Conservation (phyloP, 805 yeast genomes). For the Ogataea paradorogensis region DNA sequence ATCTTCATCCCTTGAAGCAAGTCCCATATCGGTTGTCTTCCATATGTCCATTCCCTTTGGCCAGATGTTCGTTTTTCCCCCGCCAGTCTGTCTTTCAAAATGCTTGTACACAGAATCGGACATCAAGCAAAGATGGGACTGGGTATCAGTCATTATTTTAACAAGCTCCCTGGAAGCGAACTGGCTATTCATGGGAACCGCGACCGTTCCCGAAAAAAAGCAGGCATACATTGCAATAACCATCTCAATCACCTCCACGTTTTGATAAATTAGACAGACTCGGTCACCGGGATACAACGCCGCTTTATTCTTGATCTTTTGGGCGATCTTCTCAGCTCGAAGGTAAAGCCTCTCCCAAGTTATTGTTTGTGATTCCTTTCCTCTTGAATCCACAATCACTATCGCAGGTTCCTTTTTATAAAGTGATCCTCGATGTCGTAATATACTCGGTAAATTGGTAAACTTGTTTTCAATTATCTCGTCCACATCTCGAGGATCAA, state of each 20-base stretch:
- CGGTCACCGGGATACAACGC: constrained; percentile 78
- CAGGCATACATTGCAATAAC: constrained; percentile 86
- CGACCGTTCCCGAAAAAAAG: constrained; percentile 88
- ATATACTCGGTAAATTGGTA: constrained; percentile 66
- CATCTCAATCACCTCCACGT: constrained; percentile 80
- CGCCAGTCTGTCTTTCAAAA: constrained; percentile 57
- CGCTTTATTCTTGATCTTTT: constrained; percentile 69
- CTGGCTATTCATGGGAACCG: constrained; percentile 85
- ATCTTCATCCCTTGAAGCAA: constrained; percentile 53
- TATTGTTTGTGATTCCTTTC: constrained; percentile 72
- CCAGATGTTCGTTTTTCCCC: constrained; percentile 41
- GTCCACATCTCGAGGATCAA: constrained; percentile 55
- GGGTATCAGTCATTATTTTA: constrained; percentile 69
- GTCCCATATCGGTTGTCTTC: constrained; percentile 86
- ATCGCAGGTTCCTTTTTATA: constrained; percentile 71
- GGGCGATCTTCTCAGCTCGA: constrained; percentile 84
- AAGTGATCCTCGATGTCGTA: constrained; percentile 67
- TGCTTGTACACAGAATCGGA: constrained; percentile 77
- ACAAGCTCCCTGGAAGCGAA: constrained; percentile 66
- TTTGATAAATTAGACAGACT: constrained; percentile 80
- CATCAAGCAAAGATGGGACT: constrained; percentile 72
- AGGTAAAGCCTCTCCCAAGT: constrained; percentile 88
- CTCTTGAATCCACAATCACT: constrained; percentile 67
- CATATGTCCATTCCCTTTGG: constrained; percentile 72
- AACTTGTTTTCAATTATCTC: constrained; percentile 40